Evolutionary conservation across 129 eudicot species (phyloP).

Genomic region (Calendula officinalis): DNA sequence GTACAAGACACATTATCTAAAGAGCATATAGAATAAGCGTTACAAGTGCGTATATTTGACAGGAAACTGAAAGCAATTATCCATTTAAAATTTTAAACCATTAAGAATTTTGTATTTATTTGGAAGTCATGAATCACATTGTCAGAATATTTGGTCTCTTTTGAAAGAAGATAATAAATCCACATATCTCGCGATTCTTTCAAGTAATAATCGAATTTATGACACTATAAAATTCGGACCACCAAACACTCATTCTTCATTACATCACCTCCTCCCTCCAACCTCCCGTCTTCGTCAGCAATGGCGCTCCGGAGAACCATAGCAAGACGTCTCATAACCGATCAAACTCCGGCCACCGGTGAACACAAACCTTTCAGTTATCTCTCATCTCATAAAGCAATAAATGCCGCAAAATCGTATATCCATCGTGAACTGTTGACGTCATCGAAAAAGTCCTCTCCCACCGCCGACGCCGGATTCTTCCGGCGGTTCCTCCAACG

Average conservation of each 20-base stretch:
- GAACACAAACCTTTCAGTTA: conserved; percentile 20
- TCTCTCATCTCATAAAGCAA: conserved; percentile 19
- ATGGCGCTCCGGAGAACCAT: conserved; percentile 66
- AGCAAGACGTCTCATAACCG: conserved; percentile 44
- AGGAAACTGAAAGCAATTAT: too few relatives aligned
- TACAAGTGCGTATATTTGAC: too few relatives aligned
- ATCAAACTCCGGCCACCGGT: conserved; percentile 14
- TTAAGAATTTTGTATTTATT: neutral
- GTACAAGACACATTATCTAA: too few relatives aligned
- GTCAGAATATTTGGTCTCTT: conserved; percentile 1
- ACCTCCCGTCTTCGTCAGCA: conserved; percentile 16
- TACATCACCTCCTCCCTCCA: conserved; percentile 1
- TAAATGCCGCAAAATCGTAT: conserved; percentile 24
- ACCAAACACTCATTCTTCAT: conserved; percentile 3
- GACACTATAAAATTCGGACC: conserved; percentile 24
- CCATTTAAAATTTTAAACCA: neutral
- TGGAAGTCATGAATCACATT: conserved; percentile 7
- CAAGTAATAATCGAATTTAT: neutral
- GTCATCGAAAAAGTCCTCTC: conserved; percentile 18
- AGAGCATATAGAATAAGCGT: too few relatives aligned
- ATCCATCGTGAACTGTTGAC: conserved; percentile 31
- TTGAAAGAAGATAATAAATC: neutral
- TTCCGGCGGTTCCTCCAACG: conserved; percentile 51
- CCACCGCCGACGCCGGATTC: conserved; percentile 33
- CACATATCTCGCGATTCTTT: conserved; percentile 23